Evolutionary conservation across 2,329 filamentous ascomycete genomes (phyloP).

Genomic region (Sarocladiaceae sp.): DNA sequence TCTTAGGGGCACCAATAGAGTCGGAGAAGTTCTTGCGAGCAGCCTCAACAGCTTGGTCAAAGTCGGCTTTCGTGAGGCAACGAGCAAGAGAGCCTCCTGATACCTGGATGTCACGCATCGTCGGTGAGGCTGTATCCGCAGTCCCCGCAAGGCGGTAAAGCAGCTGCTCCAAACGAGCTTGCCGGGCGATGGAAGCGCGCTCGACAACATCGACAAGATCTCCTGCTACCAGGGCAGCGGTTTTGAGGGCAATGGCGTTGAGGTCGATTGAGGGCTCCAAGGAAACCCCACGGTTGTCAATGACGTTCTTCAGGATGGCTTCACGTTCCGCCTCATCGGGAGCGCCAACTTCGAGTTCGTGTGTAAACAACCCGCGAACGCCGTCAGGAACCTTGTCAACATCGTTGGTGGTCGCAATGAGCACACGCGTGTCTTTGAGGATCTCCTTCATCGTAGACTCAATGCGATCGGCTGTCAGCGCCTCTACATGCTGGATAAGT

Average conservation of each 20-base stretch:
- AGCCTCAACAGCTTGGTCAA: conserved; percentile 88
- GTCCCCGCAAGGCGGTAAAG: conserved; percentile 31
- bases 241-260: conserved; percentile 82
- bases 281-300: conserved; percentile 69
- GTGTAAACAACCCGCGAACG: conserved; percentile 84
- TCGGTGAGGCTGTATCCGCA: conserved; percentile 39
- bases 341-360: conserved; percentile 88
- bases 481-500: conserved; percentile 85
- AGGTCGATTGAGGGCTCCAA: conserved; percentile 80
- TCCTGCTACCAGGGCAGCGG: conserved; percentile 87
- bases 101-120: conserved; percentile 76
- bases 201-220: conserved; percentile 94
- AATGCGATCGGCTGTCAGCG: conserved; percentile 86
- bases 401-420: conserved; percentile 92
- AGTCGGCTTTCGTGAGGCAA: conserved; percentile 75
- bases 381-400: conserved; percentile 91
- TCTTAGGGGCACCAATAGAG: conserved; percentile 94
- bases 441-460: conserved; percentile 79
- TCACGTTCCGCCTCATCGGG: conserved; percentile 91
- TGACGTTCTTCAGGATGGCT: conserved; percentile 72
- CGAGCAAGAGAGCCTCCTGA: conserved; percentile 75
- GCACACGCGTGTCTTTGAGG: conserved; percentile 67
- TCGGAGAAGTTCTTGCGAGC: conserved; percentile 98
- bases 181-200: conserved; percentile 72
- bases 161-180: conserved; percentile 67